Percentiles rank a stretch among this genome's conserved stretches.
Evolutionary conservation across 202 grass and related monocot species (phyloP).

Genomic region (Alloteropsis angusta): DNA sequence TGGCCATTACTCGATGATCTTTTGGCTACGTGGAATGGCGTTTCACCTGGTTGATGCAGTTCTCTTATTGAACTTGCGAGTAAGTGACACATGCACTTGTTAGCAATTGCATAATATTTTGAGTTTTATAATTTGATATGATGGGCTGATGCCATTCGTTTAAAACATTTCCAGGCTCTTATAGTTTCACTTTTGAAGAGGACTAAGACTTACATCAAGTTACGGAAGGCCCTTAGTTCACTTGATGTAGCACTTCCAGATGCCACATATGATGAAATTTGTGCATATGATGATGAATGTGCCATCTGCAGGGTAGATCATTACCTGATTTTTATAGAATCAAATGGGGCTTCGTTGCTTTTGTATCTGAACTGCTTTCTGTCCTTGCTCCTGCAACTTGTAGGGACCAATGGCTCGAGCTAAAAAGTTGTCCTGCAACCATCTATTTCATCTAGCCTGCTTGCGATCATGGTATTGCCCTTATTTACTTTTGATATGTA

Average conservation of each 20-base stretch:
- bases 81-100: constrained; percentile 39
- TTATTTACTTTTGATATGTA: constrained; percentile 9
- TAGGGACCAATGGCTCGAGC: constrained; percentile 95
- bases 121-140: background rate
- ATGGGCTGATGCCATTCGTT: constrained; percentile 16
- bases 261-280: constrained; percentile 89
- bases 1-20: constrained; percentile 87
- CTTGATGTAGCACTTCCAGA: constrained; percentile 84
- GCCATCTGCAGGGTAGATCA: constrained; percentile 85
- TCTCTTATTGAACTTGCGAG: constrained; percentile 82
- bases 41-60: constrained; percentile 86
- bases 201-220: constrained; percentile 65
- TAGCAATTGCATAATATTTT: background rate
- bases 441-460: constrained; percentile 94
- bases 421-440: constrained; percentile 89
- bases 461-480: constrained; percentile 85
- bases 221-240: constrained; percentile 65
- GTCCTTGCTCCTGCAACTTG: constrained; percentile 23
- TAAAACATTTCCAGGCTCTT: constrained; percentile 50
- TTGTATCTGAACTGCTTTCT: constrained; percentile 27
- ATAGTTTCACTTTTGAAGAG: constrained; percentile 75
- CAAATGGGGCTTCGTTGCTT: constrained; percentile 9
- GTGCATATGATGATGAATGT: constrained; percentile 81
- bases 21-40: constrained; percentile 89
- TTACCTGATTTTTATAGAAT: constrained; percentile 26